Percentiles rank a stretch among this genome's conserved stretches.
Conservation (phyloP, 345 rosid genomes). For the Cardamine occulta region DNA sequence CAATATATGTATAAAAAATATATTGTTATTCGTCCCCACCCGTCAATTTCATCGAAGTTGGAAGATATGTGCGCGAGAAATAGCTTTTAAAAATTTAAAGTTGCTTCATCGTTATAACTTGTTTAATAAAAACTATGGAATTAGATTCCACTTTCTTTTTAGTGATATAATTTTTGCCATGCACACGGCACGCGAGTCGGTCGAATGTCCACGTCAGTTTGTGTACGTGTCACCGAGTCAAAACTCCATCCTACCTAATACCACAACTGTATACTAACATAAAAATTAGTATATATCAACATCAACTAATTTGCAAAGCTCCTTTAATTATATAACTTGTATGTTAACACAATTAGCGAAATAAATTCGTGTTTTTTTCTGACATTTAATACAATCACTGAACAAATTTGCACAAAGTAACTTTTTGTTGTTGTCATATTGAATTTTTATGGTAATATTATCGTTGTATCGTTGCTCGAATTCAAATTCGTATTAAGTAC, state of each 20-base stretch:
- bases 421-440: background rate
- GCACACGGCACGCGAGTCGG: slow-evolving; percentile 39
- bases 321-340: slow-evolving; percentile 1
- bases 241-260: slow-evolving; percentile 26
- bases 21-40: slow-evolving; percentile 29
- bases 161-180: slow-evolving; percentile 13
- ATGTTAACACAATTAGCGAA: background rate
- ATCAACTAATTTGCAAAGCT: background rate
- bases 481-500: background rate
- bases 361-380: background rate
- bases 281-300: background rate
- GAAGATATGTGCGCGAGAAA: slow-evolving; percentile 28
- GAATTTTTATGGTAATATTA: background rate
- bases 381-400: background rate
- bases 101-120: slow-evolving; percentile 1
- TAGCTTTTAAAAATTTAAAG: slow-evolving; percentile 16
- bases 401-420: background rate
- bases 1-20: background rate
- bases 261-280: background rate
- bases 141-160: slow-evolving; percentile 22
- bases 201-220: slow-evolving; percentile 37
- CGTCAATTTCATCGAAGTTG: slow-evolving; percentile 17
- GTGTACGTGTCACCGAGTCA: slow-evolving; percentile 30
- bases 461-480: background rate
- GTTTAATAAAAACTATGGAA: slow-evolving; percentile 10